Conservation (phyloP, 2,329 filamentous ascomycete species). For the Neospermospora avenae region DNA sequence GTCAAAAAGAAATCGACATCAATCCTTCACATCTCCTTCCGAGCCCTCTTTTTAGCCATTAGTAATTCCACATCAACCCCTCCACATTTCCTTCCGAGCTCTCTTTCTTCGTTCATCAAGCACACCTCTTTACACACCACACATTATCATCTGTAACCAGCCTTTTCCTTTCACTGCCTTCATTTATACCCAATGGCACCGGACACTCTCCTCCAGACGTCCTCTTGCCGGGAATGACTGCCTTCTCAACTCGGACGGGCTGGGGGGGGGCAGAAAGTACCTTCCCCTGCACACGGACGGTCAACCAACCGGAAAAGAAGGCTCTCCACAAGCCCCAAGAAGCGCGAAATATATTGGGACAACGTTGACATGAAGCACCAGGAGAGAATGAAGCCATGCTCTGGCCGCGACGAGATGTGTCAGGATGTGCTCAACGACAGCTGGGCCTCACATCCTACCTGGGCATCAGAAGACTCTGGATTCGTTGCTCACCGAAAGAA, state of each 20-base stretch:
- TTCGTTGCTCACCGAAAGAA: constrained; percentile 99
- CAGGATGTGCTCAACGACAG: constrained; percentile 92
- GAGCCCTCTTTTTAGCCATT: background rate
- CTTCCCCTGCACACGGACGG: background rate
- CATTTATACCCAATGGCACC: background rate
- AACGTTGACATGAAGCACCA: constrained; percentile 28
- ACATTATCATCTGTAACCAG: background rate
- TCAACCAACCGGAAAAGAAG: constrained; percentile 2
- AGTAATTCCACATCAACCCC: background rate
- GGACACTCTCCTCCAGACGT: background rate
- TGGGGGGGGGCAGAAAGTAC: constrained; percentile 1
- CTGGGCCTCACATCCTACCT: constrained; percentile 97
- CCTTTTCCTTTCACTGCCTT: background rate
- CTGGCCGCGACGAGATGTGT: constrained; percentile 92
- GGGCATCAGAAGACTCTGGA: constrained; percentile 96
- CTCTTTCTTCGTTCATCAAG: background rate
- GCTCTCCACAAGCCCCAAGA: background rate
- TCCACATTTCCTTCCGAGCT: background rate
- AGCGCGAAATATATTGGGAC: background rate
- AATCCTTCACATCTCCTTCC: background rate
- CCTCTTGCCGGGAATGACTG: background rate
- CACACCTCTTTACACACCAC: background rate
- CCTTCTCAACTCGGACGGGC: background rate
- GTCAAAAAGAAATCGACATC: background rate
- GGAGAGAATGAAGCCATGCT: constrained; percentile 88